Evolutionary conservation across 768 basidiomycete genomes (phyloP).

Genomic region (Pleurotus pulmonarius): DNA sequence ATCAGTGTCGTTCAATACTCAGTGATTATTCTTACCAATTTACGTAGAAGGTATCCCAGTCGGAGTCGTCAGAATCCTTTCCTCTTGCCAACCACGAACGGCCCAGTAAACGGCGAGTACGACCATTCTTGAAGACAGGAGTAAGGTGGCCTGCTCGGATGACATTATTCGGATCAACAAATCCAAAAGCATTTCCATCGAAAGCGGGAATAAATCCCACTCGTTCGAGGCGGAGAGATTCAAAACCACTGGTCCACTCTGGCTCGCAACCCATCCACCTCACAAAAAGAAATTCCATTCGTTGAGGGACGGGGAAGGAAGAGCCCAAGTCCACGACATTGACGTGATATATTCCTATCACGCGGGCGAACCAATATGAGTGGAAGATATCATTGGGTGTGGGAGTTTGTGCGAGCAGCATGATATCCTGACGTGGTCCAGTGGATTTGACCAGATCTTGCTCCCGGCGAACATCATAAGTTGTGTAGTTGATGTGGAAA

Average conservation of each 20-base stretch:
- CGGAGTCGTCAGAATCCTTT: neutral
- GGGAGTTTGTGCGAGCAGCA: conserved; percentile 16
- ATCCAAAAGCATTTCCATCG: conserved; percentile 9
- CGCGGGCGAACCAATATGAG: conserved; percentile 27
- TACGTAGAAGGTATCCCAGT: conserved; percentile 29
- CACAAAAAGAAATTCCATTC: conserved; percentile 25
- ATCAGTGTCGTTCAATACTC: too few species aligned
- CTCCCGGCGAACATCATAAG: conserved; percentile 21
- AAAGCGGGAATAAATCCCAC: neutral
- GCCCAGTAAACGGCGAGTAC: neutral
- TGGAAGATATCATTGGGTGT: conserved; percentile 10
- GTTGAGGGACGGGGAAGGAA: neutral
- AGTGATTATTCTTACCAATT: too few species aligned
- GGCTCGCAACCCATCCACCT: conserved; percentile 18
- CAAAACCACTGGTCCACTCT: neutral
- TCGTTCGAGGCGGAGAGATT: neutral
- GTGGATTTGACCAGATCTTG: conserved; percentile 17
- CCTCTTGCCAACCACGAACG: conserved; percentile 9
- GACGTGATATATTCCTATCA: conserved; percentile 24
- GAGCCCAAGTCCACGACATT: conserved; percentile 12
- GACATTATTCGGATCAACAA: conserved; percentile 6
- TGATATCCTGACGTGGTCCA: conserved; percentile 14
- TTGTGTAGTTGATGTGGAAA: conserved; percentile 27
- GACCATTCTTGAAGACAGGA: conserved; percentile 1
- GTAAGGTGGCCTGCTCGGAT: conserved; percentile 4